A percentile compares a stretch with the other conserved stretches of the same genome.
Conservation (phyloP, 805 yeast species). For the Candida andamanensis region DNA sequence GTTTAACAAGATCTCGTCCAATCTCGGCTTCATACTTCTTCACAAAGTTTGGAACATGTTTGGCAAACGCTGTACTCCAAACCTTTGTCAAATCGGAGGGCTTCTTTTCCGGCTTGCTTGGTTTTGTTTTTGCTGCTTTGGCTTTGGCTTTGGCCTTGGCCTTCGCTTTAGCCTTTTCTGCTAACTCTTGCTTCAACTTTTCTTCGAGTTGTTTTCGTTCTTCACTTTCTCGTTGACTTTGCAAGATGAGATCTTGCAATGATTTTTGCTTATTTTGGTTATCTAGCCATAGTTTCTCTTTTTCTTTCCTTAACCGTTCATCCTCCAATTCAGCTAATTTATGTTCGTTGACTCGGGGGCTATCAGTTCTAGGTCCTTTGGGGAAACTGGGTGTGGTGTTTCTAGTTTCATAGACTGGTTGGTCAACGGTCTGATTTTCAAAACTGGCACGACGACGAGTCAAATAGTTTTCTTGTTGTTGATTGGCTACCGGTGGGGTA, state of each 20-base stretch:
- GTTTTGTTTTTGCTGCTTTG: slow-evolving; percentile 4
- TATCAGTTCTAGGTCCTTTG: slow-evolving; percentile 1
- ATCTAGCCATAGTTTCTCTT: slow-evolving; percentile 27
- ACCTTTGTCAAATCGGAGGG: slow-evolving; percentile 15
- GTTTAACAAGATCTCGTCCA: slow-evolving; percentile 69
- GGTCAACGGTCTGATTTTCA: no score
- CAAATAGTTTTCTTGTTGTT: no score
- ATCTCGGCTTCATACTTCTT: slow-evolving; percentile 60
- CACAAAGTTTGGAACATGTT: slow-evolving; percentile 72
- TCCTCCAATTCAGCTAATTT: slow-evolving; percentile 29
- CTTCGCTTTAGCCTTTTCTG: slow-evolving; percentile 16
- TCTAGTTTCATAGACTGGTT: no score
- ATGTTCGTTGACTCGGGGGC: slow-evolving; percentile 11
- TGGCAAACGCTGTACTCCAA: slow-evolving; percentile 58
- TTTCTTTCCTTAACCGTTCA: slow-evolving; percentile 26
- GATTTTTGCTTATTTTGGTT: slow-evolving; percentile 30
- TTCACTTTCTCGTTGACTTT: slow-evolving; percentile 26
- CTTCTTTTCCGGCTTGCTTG: slow-evolving; percentile 3
- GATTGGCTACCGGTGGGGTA: background rate
- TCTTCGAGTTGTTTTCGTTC: slow-evolving; percentile 25
- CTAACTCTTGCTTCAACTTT: slow-evolving; percentile 17
- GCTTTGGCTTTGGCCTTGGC: slow-evolving; percentile 10
- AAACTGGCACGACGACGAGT: no score
- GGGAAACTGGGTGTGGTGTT: no score
- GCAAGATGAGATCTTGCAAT: slow-evolving; percentile 31